Percentiles rank a stretch among this genome's conserved stretches.
Evolutionary conservation across 768 basidiomycete species (phyloP).

Genomic region (Russula griseocarnosa): DNA sequence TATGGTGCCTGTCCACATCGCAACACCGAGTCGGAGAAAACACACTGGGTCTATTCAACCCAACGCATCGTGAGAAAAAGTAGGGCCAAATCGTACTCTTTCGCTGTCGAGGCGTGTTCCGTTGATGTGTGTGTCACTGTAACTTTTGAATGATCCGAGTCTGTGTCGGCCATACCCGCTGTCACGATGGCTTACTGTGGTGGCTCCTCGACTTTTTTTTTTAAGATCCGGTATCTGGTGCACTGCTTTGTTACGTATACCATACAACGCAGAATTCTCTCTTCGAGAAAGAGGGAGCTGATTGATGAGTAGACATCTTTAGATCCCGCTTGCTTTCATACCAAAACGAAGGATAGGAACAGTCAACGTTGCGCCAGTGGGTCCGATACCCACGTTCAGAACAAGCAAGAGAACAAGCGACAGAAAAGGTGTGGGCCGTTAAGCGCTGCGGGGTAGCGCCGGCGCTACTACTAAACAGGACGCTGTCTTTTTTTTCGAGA

Average conservation of each 20-base stretch:
- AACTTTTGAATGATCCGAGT: not conserved
- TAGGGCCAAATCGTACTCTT: not conserved
- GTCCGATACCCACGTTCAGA: not conserved
- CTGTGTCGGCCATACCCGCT: not conserved
- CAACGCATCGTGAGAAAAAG: not conserved
- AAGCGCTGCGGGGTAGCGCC: conserved; percentile 11
- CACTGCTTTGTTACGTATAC: not conserved
- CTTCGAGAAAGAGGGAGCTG: not conserved
- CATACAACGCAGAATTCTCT: not conserved
- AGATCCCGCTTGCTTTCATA: not conserved
- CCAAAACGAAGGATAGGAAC: not conserved
- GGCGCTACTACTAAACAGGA: not conserved
- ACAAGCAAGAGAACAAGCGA: not conserved
- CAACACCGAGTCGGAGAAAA: no score
- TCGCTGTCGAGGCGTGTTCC: not conserved
- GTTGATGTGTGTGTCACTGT: not conserved
- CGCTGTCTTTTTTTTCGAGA: not conserved
- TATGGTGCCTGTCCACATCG: no score
- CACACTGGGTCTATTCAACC: not conserved
- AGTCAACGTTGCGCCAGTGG: not conserved
- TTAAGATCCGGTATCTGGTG: not conserved
- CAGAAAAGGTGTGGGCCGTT: not conserved
- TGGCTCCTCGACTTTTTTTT: not conserved
- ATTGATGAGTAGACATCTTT: not conserved
- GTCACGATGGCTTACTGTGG: not conserved